Conservation (phyloP, 2,329 filamentous ascomycete genomes). For the Penicillium psychrosexuale region DNA sequence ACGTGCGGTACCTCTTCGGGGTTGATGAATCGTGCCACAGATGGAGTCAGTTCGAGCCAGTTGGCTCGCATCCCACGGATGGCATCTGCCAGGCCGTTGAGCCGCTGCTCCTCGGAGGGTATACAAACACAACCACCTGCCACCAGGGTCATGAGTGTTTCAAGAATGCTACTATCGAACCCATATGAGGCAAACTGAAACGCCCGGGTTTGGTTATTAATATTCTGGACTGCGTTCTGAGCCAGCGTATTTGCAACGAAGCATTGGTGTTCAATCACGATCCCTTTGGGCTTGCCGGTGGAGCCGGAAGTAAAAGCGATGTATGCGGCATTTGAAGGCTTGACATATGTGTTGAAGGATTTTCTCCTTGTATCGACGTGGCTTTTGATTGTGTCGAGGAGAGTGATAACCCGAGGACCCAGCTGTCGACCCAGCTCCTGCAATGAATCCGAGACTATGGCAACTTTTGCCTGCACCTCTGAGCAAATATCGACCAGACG, state of each 20-base stretch:
- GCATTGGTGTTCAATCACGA: slow-evolving; percentile 35
- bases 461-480: background rate
- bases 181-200: slow-evolving; percentile 38
- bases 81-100: background rate
- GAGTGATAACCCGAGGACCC: background rate
- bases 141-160: slow-evolving; percentile 9
- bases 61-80: background rate
- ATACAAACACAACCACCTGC: slow-evolving; percentile 15
- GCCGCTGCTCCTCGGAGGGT: slow-evolving; percentile 9
- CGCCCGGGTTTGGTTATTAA: slow-evolving; percentile 36
- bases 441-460: background rate
- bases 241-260: slow-evolving; percentile 1
- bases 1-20: slow-evolving; percentile 9
- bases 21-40: background rate
- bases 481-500: background rate
- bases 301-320: slow-evolving; percentile 46
- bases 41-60: background rate
- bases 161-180: slow-evolving; percentile 22
- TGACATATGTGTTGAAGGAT: background rate
- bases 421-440: background rate
- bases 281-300: slow-evolving; percentile 46
- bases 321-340: slow-evolving; percentile 28
- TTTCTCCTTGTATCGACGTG: background rate
- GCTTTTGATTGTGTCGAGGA: background rate
- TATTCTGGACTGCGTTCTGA: slow-evolving; percentile 45